phyloP scores from a whole-genome alignment of 129 eudicot species.

The Pulicaria dysenterica region DNA sequence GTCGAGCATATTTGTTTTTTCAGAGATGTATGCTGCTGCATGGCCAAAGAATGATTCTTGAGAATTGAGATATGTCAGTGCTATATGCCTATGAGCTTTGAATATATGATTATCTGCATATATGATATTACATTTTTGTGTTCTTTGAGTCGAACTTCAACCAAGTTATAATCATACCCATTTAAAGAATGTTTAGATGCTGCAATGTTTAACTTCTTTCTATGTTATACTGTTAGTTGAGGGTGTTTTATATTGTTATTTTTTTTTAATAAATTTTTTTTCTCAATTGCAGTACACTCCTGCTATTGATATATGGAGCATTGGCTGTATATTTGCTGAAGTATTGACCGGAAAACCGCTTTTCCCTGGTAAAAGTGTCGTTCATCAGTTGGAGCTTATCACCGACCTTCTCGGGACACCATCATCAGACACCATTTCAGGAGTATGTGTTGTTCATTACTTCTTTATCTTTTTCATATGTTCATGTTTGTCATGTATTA shows the following conservation, averaged over 20 bases:
- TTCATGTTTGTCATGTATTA: not conserved
- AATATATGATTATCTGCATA: constrained; percentile 10
- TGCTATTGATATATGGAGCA: constrained; percentile 98
- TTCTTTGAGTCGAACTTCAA: constrained; percentile 15
- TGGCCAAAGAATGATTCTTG: constrained; percentile 40
- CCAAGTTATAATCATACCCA: not conserved
- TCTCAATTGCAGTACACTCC: constrained; percentile 84
- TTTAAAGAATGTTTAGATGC: constrained; percentile 6
- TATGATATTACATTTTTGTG: constrained; percentile 3
- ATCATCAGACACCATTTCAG: constrained; percentile 74
- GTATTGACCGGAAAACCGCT: constrained; percentile 89
- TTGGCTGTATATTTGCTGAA: constrained; percentile 95
- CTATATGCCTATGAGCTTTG: not conserved
- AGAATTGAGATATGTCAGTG: constrained; percentile 24
- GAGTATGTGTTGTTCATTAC: constrained; percentile 50
- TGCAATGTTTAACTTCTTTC: not conserved
- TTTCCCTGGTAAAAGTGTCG: constrained; percentile 98
- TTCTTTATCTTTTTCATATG: not conserved
- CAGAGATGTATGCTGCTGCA: constrained; percentile 43
- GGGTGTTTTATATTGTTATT: not conserved
- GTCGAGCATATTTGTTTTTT: constrained; percentile 33
- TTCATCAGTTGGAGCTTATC: constrained; percentile 87
- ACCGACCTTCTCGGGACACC: constrained; percentile 98
- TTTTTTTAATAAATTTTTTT: not conserved
- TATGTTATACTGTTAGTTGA: not conserved